A percentile compares a stretch with the other conserved stretches of the same genome.
Evolutionary conservation across 257 asterid genomes (phyloP).

Genomic region (Lycium ferocissimum): DNA sequence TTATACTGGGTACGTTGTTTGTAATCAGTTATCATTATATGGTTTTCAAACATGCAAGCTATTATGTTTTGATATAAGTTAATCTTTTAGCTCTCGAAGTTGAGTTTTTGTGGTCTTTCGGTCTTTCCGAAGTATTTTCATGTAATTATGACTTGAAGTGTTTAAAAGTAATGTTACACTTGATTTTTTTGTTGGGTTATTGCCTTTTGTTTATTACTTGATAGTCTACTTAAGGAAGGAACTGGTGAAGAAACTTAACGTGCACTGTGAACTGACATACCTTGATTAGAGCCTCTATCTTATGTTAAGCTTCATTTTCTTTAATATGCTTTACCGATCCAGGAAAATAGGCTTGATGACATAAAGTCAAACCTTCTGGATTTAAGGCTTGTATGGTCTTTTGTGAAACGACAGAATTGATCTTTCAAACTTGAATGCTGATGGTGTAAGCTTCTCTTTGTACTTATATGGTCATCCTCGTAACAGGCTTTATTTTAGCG

Average conservation of each 20-base stretch:
- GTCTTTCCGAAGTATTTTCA: too few species aligned
- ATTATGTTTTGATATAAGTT: background rate
- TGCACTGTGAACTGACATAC: background rate
- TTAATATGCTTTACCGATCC: background rate
- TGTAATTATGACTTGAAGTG: background rate
- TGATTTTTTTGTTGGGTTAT: background rate
- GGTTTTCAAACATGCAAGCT: background rate
- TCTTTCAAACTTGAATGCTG: conserved; percentile 26
- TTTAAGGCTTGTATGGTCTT: conserved; percentile 55
- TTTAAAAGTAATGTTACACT: background rate
- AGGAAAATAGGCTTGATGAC: conserved; percentile 49
- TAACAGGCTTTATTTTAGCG: background rate
- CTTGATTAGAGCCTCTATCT: background rate
- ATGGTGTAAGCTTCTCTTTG: conserved; percentile 37
- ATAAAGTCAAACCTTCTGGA: conserved; percentile 48
- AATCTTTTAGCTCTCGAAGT: background rate
- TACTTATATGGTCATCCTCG: background rate
- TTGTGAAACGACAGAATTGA: conserved; percentile 39
- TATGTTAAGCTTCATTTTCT: background rate
- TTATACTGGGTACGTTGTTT: too few species aligned
- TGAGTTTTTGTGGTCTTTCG: background rate
- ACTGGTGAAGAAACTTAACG: background rate
- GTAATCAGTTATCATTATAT: too few species aligned
- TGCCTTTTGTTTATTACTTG: too few species aligned
- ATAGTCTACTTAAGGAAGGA: background rate